Conservation (phyloP, 2,329 filamentous ascomycete genomes). For the Truncatella angustata region DNA sequence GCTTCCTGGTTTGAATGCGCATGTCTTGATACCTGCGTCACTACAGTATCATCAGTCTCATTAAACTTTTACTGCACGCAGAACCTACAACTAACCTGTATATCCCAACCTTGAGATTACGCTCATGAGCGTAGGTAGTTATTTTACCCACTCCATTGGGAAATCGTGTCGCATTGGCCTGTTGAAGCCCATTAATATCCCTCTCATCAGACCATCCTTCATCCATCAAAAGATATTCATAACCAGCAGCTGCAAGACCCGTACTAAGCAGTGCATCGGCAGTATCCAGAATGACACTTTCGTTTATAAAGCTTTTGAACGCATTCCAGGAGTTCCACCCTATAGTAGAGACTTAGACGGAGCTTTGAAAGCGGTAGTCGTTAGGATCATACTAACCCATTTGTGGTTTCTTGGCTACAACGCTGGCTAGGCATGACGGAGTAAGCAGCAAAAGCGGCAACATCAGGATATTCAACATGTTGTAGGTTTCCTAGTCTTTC, state of each 20-base stretch:
- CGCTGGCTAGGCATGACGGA: too few relatives aligned
- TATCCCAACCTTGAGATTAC: constrained; percentile 52
- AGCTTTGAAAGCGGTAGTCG: too few relatives aligned
- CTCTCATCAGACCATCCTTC: constrained; percentile 21
- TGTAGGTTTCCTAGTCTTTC: too few relatives aligned
- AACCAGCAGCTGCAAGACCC: constrained; percentile 13
- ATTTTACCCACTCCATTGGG: constrained; percentile 22
- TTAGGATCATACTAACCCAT: neutral
- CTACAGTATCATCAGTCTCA: neutral
- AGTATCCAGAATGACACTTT: constrained; percentile 17
- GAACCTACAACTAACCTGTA: constrained; percentile 32
- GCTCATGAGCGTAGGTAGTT: constrained; percentile 43
- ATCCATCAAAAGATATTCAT: constrained; percentile 18
- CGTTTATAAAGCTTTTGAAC: constrained; percentile 17
- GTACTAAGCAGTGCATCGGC: constrained; percentile 11
- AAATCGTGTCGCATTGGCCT: constrained; percentile 16
- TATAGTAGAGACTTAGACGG: too few relatives aligned
- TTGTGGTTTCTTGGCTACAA: constrained; percentile 1
- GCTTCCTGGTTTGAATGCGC: constrained; percentile 31
- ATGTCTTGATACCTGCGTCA: constrained; percentile 40
- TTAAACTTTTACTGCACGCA: too few relatives aligned
- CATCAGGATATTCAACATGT: neutral
- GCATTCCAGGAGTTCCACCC: constrained; percentile 20
- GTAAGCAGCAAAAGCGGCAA: neutral
- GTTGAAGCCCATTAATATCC: constrained; percentile 17